Evolutionary conservation across 2,329 filamentous ascomycete genomes (phyloP).

Genomic region (Capronia epimyces): DNA sequence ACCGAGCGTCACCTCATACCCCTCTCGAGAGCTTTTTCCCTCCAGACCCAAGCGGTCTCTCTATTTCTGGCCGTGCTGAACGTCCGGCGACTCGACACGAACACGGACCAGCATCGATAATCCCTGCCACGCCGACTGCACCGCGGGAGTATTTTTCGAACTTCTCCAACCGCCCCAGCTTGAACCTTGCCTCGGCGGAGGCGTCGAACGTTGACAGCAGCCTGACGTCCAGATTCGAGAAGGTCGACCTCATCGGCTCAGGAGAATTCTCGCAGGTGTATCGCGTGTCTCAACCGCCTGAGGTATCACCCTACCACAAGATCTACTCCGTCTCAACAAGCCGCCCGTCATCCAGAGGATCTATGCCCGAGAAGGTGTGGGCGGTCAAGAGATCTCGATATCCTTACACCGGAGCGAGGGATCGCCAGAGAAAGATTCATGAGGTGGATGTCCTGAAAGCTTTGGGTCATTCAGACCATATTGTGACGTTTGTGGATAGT

Average conservation of each 20-base stretch:
- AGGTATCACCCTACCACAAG: constrained; percentile 36
- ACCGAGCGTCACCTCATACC: constrained; percentile 63
- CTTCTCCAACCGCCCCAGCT: constrained; percentile 57
- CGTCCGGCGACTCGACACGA: constrained; percentile 38
- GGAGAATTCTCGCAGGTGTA: constrained; percentile 95
- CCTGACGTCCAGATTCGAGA: constrained; percentile 70
- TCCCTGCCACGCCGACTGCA: constrained; percentile 78
- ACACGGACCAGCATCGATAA: constrained; percentile 43
- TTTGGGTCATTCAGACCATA: constrained; percentile 75
- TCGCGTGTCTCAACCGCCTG: constrained; percentile 55
- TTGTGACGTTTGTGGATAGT: constrained; percentile 74
- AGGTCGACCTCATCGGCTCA: constrained; percentile 71
- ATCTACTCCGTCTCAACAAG: constrained; percentile 43
- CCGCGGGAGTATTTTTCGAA: constrained; percentile 54
- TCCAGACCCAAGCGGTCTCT: constrained; percentile 74
- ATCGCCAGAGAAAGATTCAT: constrained; percentile 75
- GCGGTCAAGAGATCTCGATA: constrained; percentile 91
- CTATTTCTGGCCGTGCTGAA: constrained; percentile 63
- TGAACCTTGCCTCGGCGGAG: constrained; percentile 65
- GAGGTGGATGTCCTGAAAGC: constrained; percentile 75
- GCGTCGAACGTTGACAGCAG: constrained; percentile 69
- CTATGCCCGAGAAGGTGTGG: constrained; percentile 60
- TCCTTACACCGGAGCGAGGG: constrained; percentile 68
- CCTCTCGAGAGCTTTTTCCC: constrained; percentile 69
- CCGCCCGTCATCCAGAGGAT: constrained; percentile 49